A percentile compares a stretch with the other conserved stretches of the same genome.
These are phyloP conservation scores for Botrytis fabae DNA, from an alignment of 2,329 filamentous ascomycete species.

Conservation along the genomic window DNA sequence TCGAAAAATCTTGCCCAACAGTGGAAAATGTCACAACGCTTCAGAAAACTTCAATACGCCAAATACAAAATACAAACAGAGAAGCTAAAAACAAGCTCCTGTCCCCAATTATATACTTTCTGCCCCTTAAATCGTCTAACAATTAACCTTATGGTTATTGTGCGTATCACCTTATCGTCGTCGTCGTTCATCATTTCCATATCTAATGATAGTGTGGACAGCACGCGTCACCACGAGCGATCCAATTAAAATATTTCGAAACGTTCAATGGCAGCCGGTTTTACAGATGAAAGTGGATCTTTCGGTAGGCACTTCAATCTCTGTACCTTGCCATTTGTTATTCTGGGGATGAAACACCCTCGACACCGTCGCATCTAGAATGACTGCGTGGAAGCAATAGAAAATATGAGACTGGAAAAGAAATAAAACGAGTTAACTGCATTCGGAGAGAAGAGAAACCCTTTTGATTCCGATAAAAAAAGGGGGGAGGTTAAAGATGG, in stretches of 20 bases:
- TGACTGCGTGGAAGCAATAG: not conserved
- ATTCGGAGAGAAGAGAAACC: not conserved
- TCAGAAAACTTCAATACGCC: not conserved
- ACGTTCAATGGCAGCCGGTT: not conserved
- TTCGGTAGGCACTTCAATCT: not conserved
- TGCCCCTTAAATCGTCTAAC: not conserved
- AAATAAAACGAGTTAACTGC: not conserved
- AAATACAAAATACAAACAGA: not conserved
- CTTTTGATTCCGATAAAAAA: not conserved
- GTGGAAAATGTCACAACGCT: not conserved
- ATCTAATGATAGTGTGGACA: not conserved
- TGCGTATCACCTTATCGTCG: not conserved
- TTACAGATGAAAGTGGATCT: not conserved
- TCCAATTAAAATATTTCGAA: not conserved
- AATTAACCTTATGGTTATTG: not conserved
- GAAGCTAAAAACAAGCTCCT: not conserved
- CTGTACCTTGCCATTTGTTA: not conserved
- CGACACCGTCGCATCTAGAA: not conserved
- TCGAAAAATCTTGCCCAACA: not conserved
- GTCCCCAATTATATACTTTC: not conserved
- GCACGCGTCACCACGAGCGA: not conserved
- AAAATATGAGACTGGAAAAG: not conserved
- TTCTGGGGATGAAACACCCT: not conserved
- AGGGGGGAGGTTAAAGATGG: not conserved
- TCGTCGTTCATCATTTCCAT: not conserved